phyloP scores from a whole-genome alignment of 148 eudicot species.

The Oxyria digyna region DNA sequence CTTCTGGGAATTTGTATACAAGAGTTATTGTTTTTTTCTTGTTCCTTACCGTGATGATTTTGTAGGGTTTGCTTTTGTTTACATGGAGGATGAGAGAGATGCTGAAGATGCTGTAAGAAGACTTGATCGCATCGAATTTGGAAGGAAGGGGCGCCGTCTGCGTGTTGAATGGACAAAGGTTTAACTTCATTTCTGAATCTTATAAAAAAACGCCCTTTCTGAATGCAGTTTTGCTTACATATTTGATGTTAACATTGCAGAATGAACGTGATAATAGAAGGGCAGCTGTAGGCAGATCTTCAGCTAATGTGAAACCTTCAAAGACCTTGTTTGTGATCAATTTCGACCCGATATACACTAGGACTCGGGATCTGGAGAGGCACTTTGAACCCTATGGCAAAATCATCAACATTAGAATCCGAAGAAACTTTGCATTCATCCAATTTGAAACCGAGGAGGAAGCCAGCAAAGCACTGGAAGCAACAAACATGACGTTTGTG shows the following conservation, averaged over 20 bases:
- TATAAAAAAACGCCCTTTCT: not conserved
- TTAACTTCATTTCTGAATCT: not conserved
- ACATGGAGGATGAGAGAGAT: conserved; percentile 51
- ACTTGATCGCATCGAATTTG: conserved; percentile 65
- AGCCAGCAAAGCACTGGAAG: conserved; percentile 75
- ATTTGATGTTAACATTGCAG: conserved; percentile 23
- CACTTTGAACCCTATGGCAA: conserved; percentile 75
- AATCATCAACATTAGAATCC: conserved; percentile 53
- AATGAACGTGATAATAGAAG: conserved; percentile 66
- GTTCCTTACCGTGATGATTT: conserved; percentile 9
- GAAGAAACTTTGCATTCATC: conserved; percentile 75
- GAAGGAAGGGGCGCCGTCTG: conserved; percentile 67
- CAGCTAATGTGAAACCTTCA: conserved; percentile 51
- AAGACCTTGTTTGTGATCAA: conserved; percentile 79
- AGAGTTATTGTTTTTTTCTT: not conserved
- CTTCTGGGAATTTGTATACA: not conserved
- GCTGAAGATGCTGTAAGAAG: conserved; percentile 44
- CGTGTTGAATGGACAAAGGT: conserved; percentile 93
- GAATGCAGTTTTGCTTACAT: not conserved
- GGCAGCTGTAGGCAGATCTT: conserved; percentile 39
- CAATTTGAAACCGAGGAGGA: conserved; percentile 76
- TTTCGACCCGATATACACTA: conserved; percentile 59
- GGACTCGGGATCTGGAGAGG: conserved; percentile 64
- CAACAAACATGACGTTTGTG: conserved; percentile 55
- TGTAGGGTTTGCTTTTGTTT: conserved; percentile 45